Evolutionary conservation across 352 stramenopile genomes (phyloP), one percentile per base, ranked within the genome.

Genomic region (Phytophthora europaea): DNA sequence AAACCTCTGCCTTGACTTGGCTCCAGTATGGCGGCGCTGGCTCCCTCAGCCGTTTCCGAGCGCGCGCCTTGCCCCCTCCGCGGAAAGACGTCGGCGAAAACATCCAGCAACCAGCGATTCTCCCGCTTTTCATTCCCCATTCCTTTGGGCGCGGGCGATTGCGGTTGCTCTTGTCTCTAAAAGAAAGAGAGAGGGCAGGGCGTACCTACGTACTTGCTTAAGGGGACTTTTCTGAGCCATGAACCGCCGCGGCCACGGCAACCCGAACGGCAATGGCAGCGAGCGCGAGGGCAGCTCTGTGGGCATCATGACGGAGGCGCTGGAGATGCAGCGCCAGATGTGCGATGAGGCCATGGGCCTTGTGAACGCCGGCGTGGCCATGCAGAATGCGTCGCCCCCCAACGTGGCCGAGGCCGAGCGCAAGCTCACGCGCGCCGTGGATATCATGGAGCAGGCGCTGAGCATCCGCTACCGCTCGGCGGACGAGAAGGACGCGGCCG

Each of bases 341-440:
- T 95, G 88, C 70, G 85, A 93, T 52, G 85, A 93, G 53, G 88
- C 72, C 71, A 93, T 93, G 88, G 72, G 75, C 40, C 76, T 94
- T 20, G 88, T 94, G 61, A 94, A 93, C 61, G 86, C 80, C 26
- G 85, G 88, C 48, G 85, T 94, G 57, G 81, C 84, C 52, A 72
- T 93, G 67, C 88, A 95, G 72, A 93, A 94, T 58, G 81, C 82
- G 6, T 67, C 68, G 43, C 84, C 85, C 9, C 84, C 83, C 0
- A 84, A 94, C 61, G 58, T 82, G n/a, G 70, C 62, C 0, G 83
- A 81, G 20, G 86, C 88, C 6, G 86, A 94, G 58, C 74, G 68
- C 12, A 92, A 91, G 62, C 78, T 95, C 45, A 79, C 75, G 55
- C 75, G 82, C 20, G 88, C 88, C 12, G 85, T 95, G 48, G 73